Percentiles rank a stretch among this genome's conserved stretches.
Evolutionary conservation across 345 rosid genomes (phyloP).

Genomic region (Aquilaria sinensis): DNA sequence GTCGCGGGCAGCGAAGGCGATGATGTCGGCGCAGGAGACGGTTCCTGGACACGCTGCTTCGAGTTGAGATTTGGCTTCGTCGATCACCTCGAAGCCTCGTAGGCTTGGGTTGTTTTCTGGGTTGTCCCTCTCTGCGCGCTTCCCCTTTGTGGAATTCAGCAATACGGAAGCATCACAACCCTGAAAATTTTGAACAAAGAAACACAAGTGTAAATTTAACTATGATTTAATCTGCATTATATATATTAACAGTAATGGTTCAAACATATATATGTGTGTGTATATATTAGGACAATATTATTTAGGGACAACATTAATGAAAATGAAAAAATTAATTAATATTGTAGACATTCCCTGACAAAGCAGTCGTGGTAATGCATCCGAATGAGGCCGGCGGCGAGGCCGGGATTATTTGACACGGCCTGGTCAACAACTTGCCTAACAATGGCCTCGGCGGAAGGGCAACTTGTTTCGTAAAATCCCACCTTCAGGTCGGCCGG

Average conservation of each 20-base stretch:
- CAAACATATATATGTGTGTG: too few species aligned
- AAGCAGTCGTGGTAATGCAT: constrained; percentile 38
- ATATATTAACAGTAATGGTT: not conserved
- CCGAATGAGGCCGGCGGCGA: constrained; percentile 29
- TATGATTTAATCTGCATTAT: not conserved
- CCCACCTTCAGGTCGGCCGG: constrained; percentile 17
- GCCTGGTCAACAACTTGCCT: constrained; percentile 19
- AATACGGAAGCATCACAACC: constrained; percentile 49
- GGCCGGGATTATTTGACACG: constrained; percentile 15
- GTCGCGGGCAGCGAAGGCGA: constrained; percentile 43
- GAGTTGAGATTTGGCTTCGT: constrained; percentile 29
- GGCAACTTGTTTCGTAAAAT: constrained; percentile 20
- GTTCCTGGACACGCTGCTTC: constrained; percentile 31
- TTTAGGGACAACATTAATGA: not conserved
- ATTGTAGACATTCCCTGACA: constrained; percentile 18
- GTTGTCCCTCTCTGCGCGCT: constrained; percentile 27
- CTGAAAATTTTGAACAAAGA: constrained; percentile 8
- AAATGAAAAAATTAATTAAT: not conserved
- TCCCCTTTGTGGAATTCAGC: constrained; percentile 20
- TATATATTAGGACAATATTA: too few species aligned
- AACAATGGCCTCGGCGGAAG: constrained; percentile 17
- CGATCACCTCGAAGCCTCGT: constrained; percentile 41
- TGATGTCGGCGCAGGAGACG: constrained; percentile 46
- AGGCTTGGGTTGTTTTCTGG: constrained; percentile 32
- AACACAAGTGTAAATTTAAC: not conserved